phyloP scores from a whole-genome alignment of 2,329 filamentous ascomycete genomes.

The Fusarium tanahbumbuense region DNA sequence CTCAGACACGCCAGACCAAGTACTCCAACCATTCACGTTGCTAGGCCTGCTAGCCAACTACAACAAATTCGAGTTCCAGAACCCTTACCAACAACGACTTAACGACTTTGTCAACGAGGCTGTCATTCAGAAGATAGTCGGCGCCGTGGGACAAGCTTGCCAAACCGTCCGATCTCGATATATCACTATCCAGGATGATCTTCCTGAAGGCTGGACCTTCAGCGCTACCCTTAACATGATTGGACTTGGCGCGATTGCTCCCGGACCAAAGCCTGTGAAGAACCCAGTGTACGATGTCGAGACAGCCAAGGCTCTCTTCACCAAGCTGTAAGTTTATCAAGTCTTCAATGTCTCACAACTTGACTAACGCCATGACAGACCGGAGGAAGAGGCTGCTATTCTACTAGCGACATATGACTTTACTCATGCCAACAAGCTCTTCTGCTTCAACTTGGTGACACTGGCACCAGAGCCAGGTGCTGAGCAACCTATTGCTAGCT shows the following conservation, averaged over 20 bases:
- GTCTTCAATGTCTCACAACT: accelerated
- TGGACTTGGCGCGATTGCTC: conserved; percentile 80
- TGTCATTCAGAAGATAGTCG: conserved; percentile 84
- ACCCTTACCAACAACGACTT: conserved; percentile 90
- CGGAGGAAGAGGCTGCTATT: conserved; percentile 80
- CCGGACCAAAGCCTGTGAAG: conserved; percentile 72
- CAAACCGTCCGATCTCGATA: conserved; percentile 77
- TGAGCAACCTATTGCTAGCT: conserved; percentile 81
- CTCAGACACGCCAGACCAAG: conserved; percentile 70
- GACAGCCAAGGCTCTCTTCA: conserved; percentile 84
- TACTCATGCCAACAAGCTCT: conserved; percentile 92
- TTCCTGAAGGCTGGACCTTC: conserved; percentile 89
- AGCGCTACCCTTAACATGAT: conserved; percentile 85
- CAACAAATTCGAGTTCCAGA: conserved; percentile 99
- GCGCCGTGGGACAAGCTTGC: conserved; percentile 79
- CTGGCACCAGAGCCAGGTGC: conserved; percentile 68
- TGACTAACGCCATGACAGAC: conserved; percentile 61
- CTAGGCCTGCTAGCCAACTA: conserved; percentile 93
- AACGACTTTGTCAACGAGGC: conserved; percentile 96
- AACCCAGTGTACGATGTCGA: conserved; percentile 75
- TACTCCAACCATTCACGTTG: conserved; percentile 81
- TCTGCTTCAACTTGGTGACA: conserved; percentile 85
- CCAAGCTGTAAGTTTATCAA: conserved; percentile 72
- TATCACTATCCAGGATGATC: conserved; percentile 86
- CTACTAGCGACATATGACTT: conserved; percentile 93